Base-by-base conservation (phyloP, 2,329 filamentous ascomycete species). In the Ustulina deusta region DNA sequence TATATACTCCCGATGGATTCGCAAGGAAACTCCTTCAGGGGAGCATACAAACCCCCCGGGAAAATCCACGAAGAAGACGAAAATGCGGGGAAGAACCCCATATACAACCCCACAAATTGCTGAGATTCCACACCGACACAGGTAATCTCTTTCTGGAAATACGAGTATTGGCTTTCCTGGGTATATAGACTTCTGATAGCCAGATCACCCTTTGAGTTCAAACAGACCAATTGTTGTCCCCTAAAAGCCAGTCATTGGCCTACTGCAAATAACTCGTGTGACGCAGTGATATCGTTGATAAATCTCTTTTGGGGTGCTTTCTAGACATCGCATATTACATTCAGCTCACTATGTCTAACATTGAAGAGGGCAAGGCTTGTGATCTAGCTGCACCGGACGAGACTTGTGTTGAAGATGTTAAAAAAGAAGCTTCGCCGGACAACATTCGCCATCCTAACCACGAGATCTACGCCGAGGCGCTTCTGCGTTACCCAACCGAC, bases 401-500 rank as follows among this genome's bases (percentile, higher is more conserved):
- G 11, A 13, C 22, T 34, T 60, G 27, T 34, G 25, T 52, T 6
- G 59, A 61, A 46, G 49, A 61, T 54, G 49, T 61, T 32, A 46
- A 32, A 27, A 40, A 44, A 40, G 36, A 34, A 5, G 10, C 25
- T 11, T 5, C 17, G 3, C 6, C 38, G 11, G 1, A 22, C 27
- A 27, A 61, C 38, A 54, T 61, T 46, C 59, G 59, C 38, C 48
- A 54, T 36, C 59, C 59, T 44, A 48, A 61, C n/a, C 48, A 34
- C 2, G 59, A 54, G 20, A 17, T 61, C 7, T 61, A 61, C 38
- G 49, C 49, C 11, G 59, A 61, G 20, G 59, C 59, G 5, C 48
- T 61, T 27, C 59, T 25, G n/a, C 59, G 49, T 4, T 61, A 61
- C n/a, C 59, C 59, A 2, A 61, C 46, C 59, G 59, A 61, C 36